phyloP scores from a whole-genome alignment of 2,329 filamentous ascomycete species.

The Fusarium subglutinans region DNA sequence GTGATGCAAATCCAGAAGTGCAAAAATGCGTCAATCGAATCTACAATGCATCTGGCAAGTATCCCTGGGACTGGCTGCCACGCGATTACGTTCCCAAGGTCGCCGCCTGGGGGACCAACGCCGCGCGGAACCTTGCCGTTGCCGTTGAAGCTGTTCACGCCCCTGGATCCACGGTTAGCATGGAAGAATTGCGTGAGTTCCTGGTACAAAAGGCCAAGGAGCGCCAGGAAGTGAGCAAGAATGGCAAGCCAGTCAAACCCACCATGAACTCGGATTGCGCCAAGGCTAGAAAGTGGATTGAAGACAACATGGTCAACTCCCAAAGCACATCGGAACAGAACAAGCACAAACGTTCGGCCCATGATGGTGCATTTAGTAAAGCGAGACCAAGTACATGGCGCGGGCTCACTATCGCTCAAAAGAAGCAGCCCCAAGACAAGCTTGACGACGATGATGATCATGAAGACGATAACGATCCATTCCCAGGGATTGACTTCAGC shows the following conservation, averaged over 20 bases:
- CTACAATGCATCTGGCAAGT: neutral
- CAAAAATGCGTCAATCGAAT: neutral
- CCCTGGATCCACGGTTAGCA: neutral
- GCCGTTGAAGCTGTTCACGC: neutral
- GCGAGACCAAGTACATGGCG: neutral
- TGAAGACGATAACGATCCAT: neutral
- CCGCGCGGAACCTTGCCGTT: neutral
- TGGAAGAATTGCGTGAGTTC: neutral
- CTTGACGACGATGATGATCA: neutral
- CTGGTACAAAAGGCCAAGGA: neutral
- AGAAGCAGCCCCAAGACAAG: neutral
- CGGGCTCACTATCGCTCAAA: neutral
- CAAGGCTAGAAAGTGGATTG: neutral
- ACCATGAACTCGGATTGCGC: neutral
- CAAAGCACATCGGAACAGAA: neutral
- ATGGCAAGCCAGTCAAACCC: neutral
- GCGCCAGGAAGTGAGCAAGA: neutral
- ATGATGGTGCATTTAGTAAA: no score
- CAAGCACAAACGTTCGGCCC: neutral
- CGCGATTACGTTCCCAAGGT: neutral
- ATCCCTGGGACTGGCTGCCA: slow-evolving; percentile 9
- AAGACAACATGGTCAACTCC: neutral
- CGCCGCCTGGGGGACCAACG: neutral
- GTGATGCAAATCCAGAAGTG: neutral
- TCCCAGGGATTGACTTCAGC: neutral